A percentile compares a stretch with the other conserved stretches of the same genome.
These are phyloP conservation scores for Avena insularis DNA, from an alignment of 176 grass and related monocot species.

Conservation along the genomic window DNA sequence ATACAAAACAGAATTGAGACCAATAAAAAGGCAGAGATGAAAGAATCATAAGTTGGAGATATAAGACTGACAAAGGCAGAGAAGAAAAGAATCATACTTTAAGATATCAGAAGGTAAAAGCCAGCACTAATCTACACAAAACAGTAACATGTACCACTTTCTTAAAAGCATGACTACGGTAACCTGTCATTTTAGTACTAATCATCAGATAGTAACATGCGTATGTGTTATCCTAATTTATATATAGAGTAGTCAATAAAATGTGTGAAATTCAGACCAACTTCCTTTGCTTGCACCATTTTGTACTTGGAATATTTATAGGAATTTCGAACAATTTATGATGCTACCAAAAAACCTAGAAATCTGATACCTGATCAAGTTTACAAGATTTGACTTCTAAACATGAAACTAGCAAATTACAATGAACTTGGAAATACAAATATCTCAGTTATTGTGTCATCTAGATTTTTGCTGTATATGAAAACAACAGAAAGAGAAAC, in stretches of 20 bases:
- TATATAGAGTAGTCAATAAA: background rate
- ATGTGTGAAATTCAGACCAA: background rate
- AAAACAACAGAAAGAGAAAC: background rate
- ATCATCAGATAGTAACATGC: background rate
- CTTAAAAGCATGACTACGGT: background rate
- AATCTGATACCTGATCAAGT: conserved; percentile 11
- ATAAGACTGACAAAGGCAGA: conserved; percentile 1
- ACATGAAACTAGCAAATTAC: background rate
- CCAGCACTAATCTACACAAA: background rate
- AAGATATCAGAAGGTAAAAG: background rate
- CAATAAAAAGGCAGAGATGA: background rate
- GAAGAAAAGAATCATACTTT: background rate
- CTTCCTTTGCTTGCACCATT: conserved; percentile 20
- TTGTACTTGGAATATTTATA: conserved; percentile 18
- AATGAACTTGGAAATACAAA: background rate
- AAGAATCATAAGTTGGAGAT: background rate
- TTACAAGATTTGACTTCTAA: conserved; percentile 23
- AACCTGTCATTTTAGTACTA: conserved; percentile 9
- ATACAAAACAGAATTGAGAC: conserved; percentile 1
- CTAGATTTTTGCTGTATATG: background rate
- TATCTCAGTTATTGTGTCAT: background rate
- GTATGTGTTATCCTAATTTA: background rate
- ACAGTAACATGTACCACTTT: background rate
- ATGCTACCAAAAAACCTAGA: conserved; percentile 9
- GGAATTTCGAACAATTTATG: conserved; percentile 8